phyloP scores from a whole-genome alignment of 73 alveolate species.

The Paramecium sexaurelia region DNA sequence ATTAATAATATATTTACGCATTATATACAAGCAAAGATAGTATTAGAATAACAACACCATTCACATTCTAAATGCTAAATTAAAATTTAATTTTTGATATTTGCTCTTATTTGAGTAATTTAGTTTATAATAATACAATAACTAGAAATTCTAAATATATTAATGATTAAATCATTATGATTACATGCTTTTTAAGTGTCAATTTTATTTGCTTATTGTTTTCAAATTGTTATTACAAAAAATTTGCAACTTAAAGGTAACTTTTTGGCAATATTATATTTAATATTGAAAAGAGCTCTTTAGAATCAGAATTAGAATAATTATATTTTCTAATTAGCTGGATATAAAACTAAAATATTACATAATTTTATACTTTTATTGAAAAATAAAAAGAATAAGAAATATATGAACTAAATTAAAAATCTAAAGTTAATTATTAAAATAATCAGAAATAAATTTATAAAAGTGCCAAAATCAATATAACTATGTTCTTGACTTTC shows the following conservation, averaged over 20 bases:
- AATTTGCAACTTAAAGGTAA: background rate
- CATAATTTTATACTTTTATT: background rate
- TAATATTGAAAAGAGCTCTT: background rate
- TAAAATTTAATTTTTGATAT: background rate
- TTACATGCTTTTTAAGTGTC: background rate
- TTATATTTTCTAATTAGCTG: background rate
- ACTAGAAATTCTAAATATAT: background rate
- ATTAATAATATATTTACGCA: background rate
- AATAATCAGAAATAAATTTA: background rate
- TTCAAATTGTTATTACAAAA: background rate
- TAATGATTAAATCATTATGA: background rate
- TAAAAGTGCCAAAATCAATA: background rate
- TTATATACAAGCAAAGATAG: background rate
- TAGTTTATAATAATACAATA: background rate
- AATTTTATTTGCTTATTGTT: slow-evolving; percentile 4
- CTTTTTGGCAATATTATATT: background rate
- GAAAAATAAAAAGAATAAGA: background rate
- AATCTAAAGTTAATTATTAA: background rate
- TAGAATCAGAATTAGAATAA: background rate
- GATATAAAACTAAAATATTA: background rate
- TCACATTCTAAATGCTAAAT: background rate
- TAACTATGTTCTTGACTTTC: background rate
- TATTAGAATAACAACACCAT: background rate
- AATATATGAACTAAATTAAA: background rate
- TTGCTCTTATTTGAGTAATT: background rate